These are phyloP conservation scores for Citrus reticulata DNA, from an alignment of 345 rosid genomes.

Conservation along the genomic window DNA sequence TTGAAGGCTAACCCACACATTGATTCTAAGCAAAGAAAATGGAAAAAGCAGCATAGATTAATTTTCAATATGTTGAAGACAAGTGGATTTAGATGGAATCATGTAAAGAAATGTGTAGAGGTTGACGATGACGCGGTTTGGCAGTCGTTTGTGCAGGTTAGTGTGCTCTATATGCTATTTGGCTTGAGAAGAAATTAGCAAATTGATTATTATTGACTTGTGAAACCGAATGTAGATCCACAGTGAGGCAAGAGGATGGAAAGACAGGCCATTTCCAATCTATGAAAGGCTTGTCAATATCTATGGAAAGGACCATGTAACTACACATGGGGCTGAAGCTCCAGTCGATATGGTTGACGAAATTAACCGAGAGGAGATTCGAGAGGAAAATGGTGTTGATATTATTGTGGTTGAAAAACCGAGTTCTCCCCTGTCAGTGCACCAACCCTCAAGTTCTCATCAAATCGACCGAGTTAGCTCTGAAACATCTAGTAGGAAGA, in stretches of 20 bases:
- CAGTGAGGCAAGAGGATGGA: neutral
- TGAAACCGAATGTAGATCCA: neutral
- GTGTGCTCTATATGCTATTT: neutral
- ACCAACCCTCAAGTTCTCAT: neutral
- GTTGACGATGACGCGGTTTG: neutral
- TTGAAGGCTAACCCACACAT: neutral
- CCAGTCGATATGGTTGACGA: neutral
- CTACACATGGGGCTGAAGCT: neutral
- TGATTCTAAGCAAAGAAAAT: slow-evolving; percentile 1
- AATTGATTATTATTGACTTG: neutral
- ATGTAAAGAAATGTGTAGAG: neutral
- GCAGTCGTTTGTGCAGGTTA: neutral
- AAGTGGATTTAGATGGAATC: neutral
- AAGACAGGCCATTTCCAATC: neutral
- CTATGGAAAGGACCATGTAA: neutral
- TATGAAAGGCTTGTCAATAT: neutral
- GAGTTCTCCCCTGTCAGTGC: neutral
- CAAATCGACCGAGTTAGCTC: neutral
- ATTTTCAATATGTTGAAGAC: neutral
- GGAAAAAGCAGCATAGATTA: neutral
- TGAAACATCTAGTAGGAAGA: neutral
- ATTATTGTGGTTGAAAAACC: neutral
- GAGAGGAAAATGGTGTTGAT: neutral
- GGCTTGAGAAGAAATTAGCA: neutral
- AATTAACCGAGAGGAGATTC: neutral